Conservation (phyloP, 129 eudicot species). For the Lonicera japonica region DNA sequence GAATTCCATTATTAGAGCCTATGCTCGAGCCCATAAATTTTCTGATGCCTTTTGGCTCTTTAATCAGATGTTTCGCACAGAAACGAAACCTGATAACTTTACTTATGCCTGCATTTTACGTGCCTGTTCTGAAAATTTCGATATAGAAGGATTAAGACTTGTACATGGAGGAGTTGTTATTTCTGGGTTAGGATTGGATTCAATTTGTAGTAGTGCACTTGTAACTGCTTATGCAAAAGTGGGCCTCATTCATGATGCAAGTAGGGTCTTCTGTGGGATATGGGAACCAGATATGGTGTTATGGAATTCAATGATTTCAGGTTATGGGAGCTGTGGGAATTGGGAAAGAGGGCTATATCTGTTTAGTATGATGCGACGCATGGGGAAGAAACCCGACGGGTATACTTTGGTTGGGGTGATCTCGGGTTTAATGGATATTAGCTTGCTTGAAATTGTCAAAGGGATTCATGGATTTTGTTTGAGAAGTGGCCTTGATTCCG, state of each 20-base stretch:
- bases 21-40: constrained; percentile 45
- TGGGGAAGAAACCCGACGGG: constrained; percentile 51
- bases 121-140: constrained; percentile 42
- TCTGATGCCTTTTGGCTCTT: constrained; percentile 38
- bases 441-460: constrained; percentile 38
- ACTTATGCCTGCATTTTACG: constrained; percentile 72
- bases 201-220: constrained; percentile 51
- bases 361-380: constrained; percentile 34
- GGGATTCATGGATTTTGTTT: constrained; percentile 54
- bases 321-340: constrained; percentile 45
- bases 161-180: constrained; percentile 52
- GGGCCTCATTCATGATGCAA: constrained; percentile 41
- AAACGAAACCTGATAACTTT: constrained; percentile 53
- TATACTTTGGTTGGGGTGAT: constrained; percentile 69
- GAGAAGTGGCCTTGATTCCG: constrained; percentile 46
- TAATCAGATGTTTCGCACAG: constrained; percentile 36
- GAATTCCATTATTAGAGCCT: constrained; percentile 77
- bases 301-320: constrained; percentile 58
- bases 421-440: constrained; percentile 25
- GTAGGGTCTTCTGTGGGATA: constrained; percentile 39
- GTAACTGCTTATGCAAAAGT: constrained; percentile 58
- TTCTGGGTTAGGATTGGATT: constrained; percentile 38
- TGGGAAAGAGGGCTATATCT: constrained; percentile 38
- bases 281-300: constrained; percentile 44
- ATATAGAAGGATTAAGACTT: constrained; percentile 29